A percentile compares a stretch with the other conserved stretches of the same genome.
Evolutionary conservation across 495 filamentous ascomycete genomes (phyloP).

Genomic region (Hypoxylon perforatum): DNA sequence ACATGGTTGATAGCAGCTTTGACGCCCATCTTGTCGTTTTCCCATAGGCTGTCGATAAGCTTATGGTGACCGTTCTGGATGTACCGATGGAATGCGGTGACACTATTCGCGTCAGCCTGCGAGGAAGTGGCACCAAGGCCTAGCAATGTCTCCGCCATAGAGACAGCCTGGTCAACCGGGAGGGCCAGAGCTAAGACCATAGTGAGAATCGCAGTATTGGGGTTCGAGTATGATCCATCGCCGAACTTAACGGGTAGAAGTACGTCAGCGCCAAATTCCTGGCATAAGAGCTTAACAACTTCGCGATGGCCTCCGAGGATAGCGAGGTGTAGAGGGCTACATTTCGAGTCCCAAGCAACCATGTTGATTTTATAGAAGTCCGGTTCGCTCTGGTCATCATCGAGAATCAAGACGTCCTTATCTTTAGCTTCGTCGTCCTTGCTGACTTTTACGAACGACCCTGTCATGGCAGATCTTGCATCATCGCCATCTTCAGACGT

Average conservation of each 20-base stretch:
- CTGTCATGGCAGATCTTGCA: conserved; percentile 63
- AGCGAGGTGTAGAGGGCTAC: conserved; percentile 79
- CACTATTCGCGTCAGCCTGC: conserved; percentile 71
- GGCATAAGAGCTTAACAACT: conserved; percentile 74
- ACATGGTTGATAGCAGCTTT: conserved; percentile 74
- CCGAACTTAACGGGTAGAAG: conserved; percentile 73
- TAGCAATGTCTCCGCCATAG: conserved; percentile 71
- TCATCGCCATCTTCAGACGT: conserved; percentile 53
- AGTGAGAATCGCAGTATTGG: conserved; percentile 69
- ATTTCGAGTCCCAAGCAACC: conserved; percentile 77
- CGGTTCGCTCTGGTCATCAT: conserved; percentile 72
- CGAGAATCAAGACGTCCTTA: conserved; percentile 47
- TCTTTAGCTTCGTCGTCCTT: conserved; percentile 49
- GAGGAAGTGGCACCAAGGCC: conserved; percentile 75
- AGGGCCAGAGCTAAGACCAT: conserved; percentile 70
- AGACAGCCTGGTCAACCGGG: conserved; percentile 66
- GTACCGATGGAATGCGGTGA: conserved; percentile 68
- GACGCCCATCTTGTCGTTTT: conserved; percentile 69
- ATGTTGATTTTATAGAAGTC: conserved; percentile 83
- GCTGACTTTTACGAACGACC: conserved; percentile 75
- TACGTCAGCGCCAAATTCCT: conserved; percentile 78
- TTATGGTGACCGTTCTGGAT: conserved; percentile 60
- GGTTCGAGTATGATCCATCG: conserved; percentile 54
- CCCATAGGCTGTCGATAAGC: conserved; percentile 63
- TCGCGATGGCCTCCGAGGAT: conserved; percentile 76